Evolutionary conservation across 441 rosid genomes (phyloP).

Genomic region (Corymbia calophylla): DNA sequence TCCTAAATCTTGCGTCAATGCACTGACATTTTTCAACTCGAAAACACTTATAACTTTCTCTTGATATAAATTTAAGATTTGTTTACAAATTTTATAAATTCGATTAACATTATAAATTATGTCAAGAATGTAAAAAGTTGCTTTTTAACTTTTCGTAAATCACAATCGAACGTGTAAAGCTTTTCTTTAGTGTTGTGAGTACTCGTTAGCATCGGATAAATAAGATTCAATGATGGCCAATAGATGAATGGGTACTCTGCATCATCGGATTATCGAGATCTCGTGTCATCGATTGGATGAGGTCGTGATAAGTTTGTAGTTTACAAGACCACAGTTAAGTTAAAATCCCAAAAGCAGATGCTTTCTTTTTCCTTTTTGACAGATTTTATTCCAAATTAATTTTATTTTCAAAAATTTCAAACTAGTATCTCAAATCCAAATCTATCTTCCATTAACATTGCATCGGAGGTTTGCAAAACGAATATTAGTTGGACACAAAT

Average conservation of each 20-base stretch:
- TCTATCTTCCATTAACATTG: not conserved
- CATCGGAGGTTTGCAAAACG: fast-evolving
- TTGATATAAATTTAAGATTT: not conserved
- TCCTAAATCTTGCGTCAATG: not conserved
- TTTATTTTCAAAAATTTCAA: not conserved
- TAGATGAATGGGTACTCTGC: too few species aligned
- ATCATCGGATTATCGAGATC: not conserved
- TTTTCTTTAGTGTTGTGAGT: not conserved
- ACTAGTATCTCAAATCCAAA: not conserved
- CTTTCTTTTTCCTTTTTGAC: not conserved
- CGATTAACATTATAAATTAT: not conserved
- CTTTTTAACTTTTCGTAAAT: not conserved
- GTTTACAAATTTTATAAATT: not conserved
- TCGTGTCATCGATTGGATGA: too few species aligned
- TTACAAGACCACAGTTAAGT: too few species aligned
- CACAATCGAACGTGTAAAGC: fast-evolving
- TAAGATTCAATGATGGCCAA: not conserved
- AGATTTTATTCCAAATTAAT: not conserved
- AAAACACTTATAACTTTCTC: not conserved
- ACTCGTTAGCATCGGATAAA: not conserved
- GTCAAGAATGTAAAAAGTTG: not conserved
- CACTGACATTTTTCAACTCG: not conserved
- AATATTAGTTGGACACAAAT: not conserved
- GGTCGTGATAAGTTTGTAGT: too few species aligned
- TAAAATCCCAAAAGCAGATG: not conserved